phyloP scores from a whole-genome alignment of 257 asterid species.

The Cinchona pubescens region DNA sequence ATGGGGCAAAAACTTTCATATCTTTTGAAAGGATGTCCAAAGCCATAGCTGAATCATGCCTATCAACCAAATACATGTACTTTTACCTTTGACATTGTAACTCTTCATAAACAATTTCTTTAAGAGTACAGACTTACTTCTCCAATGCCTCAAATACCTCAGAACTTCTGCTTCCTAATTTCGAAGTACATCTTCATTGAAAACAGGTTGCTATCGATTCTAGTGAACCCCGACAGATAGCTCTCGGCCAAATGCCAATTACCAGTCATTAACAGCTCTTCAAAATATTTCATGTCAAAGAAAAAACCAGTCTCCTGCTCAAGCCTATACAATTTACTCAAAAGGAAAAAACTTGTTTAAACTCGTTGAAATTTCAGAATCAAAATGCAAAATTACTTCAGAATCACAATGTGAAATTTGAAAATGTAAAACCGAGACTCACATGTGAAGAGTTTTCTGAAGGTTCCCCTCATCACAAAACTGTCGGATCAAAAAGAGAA shows the following conservation, averaged over 20 bases:
- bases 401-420: not conserved
- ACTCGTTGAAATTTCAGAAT: too few relatives aligned
- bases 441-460: conserved; percentile 61
- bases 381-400: not conserved
- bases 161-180: conserved; percentile 72
- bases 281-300: conserved; percentile 59
- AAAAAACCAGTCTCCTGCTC: conserved; percentile 67
- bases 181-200: conserved; percentile 68
- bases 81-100: not conserved
- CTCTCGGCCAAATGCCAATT: conserved; percentile 57
- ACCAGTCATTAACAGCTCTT: conserved; percentile 48
- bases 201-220: conserved; percentile 45
- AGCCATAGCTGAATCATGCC: conserved; percentile 51
- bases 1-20: conserved; percentile 52
- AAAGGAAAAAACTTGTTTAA: not conserved
- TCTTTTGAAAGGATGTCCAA: conserved; percentile 64
- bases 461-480: conserved; percentile 69
- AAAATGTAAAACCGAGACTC: conserved; percentile 17
- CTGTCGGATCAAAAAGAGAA: conserved; percentile 62
- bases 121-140: conserved; percentile 35
- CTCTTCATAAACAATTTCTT: not conserved
- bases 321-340: conserved; percentile 39
- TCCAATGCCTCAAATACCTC: conserved; percentile 82
- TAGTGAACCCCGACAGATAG: conserved; percentile 55
- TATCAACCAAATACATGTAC: conserved; percentile 17